phyloP scores from a whole-genome alignment of 371 early-diverging fungal genomes.

The Actinomortierella ambigua region DNA sequence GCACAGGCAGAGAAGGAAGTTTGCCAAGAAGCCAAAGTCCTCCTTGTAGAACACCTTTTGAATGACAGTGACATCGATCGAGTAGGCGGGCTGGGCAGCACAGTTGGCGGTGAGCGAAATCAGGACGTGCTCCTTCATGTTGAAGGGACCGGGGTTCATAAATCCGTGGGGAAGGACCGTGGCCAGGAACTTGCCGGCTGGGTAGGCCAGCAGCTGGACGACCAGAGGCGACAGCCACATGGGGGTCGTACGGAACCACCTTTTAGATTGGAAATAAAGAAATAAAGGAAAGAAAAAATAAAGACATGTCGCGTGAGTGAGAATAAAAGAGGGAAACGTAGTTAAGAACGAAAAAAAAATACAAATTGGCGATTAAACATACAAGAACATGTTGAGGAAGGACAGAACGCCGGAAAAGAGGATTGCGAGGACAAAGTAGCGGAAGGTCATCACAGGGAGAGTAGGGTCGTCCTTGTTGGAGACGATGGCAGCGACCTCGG shows the following conservation, averaged over 20 bases:
- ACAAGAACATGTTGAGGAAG: slow-evolving; percentile 67
- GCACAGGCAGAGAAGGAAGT: slow-evolving; percentile 60
- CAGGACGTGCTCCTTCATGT: slow-evolving; percentile 79
- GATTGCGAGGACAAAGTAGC: slow-evolving; percentile 69
- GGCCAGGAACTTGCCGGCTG: slow-evolving; percentile 64
- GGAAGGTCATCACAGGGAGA: slow-evolving; percentile 69
- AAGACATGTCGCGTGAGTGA: slow-evolving; percentile 19
- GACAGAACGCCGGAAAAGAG: slow-evolving; percentile 59
- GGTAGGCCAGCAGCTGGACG: slow-evolving; percentile 67
- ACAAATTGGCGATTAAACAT: slow-evolving; percentile 59
- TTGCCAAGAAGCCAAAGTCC: slow-evolving; percentile 63
- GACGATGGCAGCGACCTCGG: slow-evolving; percentile 67
- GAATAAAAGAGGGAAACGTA: no score
- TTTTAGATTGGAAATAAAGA: slow-evolving; percentile 52
- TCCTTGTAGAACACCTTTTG: slow-evolving; percentile 66
- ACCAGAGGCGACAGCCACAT: slow-evolving; percentile 62
- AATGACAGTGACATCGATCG: slow-evolving; percentile 74
- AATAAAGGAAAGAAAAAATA: slow-evolving; percentile 60
- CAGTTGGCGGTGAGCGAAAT: slow-evolving; percentile 64
- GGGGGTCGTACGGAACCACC: slow-evolving; percentile 70
- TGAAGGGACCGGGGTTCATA: slow-evolving; percentile 81
- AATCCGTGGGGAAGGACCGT: slow-evolving; percentile 52
- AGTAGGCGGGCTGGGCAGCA: slow-evolving; percentile 66
- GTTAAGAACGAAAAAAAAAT: background rate
- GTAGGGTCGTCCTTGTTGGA: slow-evolving; percentile 62